These are phyloP conservation scores for Podila minutissima DNA, from an alignment of 192 early-diverging fungal species.

Conservation along the genomic window DNA sequence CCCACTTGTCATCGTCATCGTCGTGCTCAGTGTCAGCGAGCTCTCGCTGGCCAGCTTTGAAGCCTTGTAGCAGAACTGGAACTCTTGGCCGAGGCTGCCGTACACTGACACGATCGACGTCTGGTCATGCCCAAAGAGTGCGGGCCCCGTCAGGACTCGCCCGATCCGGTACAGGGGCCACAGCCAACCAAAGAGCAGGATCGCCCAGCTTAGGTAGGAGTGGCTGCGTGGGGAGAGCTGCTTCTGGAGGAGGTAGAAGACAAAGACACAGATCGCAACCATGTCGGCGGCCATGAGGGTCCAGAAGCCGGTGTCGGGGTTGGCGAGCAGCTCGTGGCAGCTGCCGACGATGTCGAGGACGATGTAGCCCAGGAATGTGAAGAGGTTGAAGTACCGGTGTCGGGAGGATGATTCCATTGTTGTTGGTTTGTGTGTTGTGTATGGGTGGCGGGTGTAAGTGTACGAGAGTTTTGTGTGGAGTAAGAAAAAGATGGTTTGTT, in stretches of 20 bases:
- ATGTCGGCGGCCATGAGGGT: background rate
- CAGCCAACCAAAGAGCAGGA: no score
- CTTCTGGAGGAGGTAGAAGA: background rate
- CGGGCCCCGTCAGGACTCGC: no score
- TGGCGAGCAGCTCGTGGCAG: background rate
- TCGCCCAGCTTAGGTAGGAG: no score
- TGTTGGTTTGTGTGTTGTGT: background rate
- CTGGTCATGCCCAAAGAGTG: no score
- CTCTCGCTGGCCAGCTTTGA: background rate
- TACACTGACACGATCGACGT: no score
- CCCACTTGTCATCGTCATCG: background rate
- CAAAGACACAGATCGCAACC: constrained; percentile 1
- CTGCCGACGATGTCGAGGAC: background rate
- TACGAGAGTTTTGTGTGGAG: background rate
- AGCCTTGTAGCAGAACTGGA: background rate
- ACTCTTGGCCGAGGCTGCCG: no score
- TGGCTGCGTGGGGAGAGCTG: no score
- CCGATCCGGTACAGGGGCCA: no score
- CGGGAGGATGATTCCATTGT: background rate
- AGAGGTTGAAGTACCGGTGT: background rate
- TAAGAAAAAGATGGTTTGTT: background rate
- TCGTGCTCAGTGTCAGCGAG: background rate
- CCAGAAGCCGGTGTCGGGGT: background rate
- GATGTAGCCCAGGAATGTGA: constrained; percentile 3
- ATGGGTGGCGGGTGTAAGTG: background rate